Conservation (phyloP, 805 yeast species). For the Lipomyces chichibuensis region DNA sequence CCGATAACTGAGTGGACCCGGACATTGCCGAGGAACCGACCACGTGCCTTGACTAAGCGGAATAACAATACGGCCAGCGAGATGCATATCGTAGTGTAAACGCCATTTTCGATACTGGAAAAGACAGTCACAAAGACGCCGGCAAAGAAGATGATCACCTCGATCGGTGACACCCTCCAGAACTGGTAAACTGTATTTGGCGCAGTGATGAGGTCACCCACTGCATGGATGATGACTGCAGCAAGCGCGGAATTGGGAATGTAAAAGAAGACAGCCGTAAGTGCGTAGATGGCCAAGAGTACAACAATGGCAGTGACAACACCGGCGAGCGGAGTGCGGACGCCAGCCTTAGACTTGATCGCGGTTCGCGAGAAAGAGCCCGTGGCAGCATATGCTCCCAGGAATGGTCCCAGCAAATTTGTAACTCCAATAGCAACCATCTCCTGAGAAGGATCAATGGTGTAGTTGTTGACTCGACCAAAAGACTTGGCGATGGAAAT, state of each 20-base stretch:
- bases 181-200: neutral
- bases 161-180: neutral
- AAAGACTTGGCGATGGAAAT: neutral
- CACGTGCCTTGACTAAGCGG: neutral
- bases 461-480: neutral
- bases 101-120: neutral
- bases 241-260: neutral
- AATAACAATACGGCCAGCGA: neutral
- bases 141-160: neutral
- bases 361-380: neutral
- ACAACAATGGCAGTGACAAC: neutral
- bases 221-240: neutral
- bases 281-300: neutral
- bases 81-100: neutral
- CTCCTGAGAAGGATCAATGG: neutral
- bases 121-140: neutral
- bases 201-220: neutral
- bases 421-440: neutral
- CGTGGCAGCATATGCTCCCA: neutral
- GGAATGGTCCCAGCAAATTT: neutral
- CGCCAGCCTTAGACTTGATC: neutral
- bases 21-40: neutral
- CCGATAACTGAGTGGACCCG: neutral
- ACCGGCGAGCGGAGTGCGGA: neutral
- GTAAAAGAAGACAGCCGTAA: neutral